A percentile compares a stretch with the other conserved stretches of the same genome.
phyloP scores from a whole-genome alignment of 257 asterid genomes.

The Oldenlandia corymbosa region DNA sequence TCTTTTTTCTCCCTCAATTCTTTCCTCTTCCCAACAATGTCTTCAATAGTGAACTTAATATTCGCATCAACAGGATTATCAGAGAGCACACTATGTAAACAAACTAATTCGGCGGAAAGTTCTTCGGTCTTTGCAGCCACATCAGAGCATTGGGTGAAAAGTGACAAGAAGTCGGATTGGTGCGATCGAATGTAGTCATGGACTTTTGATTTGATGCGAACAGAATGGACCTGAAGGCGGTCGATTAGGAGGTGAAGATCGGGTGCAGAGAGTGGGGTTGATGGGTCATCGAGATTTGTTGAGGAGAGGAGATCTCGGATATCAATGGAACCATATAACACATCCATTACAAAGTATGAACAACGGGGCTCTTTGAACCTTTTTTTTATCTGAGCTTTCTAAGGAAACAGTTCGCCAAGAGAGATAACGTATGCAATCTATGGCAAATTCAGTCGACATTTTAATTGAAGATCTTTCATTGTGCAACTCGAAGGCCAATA shows the following conservation, averaged over 20 bases:
- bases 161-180: constrained; percentile 63
- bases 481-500: no score
- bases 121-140: constrained; percentile 56
- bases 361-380: neutral
- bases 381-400: neutral
- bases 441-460: no score
- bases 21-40: constrained; percentile 54
- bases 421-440: no score
- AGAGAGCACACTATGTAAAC: constrained; percentile 48
- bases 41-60: constrained; percentile 41
- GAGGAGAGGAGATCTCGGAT: constrained; percentile 80
- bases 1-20: constrained; percentile 69
- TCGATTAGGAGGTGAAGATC: constrained; percentile 91
- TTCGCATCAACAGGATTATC: constrained; percentile 59
- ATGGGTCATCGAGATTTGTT: constrained; percentile 42
- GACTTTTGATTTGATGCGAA: constrained; percentile 74
- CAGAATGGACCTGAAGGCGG: constrained; percentile 71
- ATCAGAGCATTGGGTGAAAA: constrained; percentile 68
- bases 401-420: no score
- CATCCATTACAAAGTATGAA: constrained; percentile 36
- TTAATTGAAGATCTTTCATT: no score
- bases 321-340: constrained; percentile 47
- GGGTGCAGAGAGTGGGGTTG: constrained; percentile 77
- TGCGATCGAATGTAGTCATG: constrained; percentile 72
- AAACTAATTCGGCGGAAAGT: constrained; percentile 31